Percentiles rank a stretch among this genome's conserved stretches.
These are phyloP conservation scores for Tympanopsis confertula DNA, from an alignment of 2,329 filamentous ascomycete genomes.

Conservation along the genomic window DNA sequence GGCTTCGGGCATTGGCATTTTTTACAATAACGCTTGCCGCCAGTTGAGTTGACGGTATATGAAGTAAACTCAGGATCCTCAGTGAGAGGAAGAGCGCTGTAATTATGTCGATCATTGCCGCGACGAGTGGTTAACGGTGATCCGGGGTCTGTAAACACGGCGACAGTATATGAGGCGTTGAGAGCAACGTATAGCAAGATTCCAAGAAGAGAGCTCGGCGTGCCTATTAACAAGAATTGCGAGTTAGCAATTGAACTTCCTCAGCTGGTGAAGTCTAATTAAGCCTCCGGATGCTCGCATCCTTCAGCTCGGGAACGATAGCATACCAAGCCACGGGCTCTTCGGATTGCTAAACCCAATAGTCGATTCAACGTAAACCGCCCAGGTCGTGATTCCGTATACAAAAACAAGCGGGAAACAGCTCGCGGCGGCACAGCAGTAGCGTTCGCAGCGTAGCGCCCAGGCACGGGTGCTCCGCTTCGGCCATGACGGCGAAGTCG, in stretches of 20 bases:
- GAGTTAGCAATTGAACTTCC: too few relatives aligned
- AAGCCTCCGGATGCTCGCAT: too few relatives aligned
- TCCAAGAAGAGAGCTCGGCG: conserved; percentile 47
- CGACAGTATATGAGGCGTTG: conserved; percentile 81
- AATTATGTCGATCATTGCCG: conserved; percentile 42
- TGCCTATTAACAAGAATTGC: conserved; percentile 25
- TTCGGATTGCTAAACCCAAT: conserved; percentile 50
- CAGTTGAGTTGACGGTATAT: conserved; percentile 86
- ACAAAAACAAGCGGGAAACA: conserved; percentile 87
- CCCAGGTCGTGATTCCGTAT: conserved; percentile 85
- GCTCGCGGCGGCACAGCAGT: conserved; percentile 66
- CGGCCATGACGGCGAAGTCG: not conserved
- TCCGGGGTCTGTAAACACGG: conserved; percentile 88
- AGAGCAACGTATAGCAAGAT: conserved; percentile 65
- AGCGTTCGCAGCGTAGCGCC: conserved; percentile 48
- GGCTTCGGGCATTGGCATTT: conserved; percentile 93
- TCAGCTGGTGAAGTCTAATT: too few relatives aligned
- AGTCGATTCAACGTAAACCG: conserved; percentile 71
- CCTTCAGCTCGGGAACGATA: not conserved
- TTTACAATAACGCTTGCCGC: conserved; percentile 83
- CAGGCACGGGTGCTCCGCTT: not conserved
- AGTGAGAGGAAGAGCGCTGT: conserved; percentile 71
- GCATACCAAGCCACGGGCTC: conserved; percentile 45
- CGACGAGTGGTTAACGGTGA: conserved; percentile 38
- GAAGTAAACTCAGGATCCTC: conserved; percentile 53